Percentiles rank a stretch among this genome's conserved stretches.
These are phyloP conservation scores for Nemania bipapillata DNA, from an alignment of 2,329 filamentous ascomycete genomes.

Conservation along the genomic window DNA sequence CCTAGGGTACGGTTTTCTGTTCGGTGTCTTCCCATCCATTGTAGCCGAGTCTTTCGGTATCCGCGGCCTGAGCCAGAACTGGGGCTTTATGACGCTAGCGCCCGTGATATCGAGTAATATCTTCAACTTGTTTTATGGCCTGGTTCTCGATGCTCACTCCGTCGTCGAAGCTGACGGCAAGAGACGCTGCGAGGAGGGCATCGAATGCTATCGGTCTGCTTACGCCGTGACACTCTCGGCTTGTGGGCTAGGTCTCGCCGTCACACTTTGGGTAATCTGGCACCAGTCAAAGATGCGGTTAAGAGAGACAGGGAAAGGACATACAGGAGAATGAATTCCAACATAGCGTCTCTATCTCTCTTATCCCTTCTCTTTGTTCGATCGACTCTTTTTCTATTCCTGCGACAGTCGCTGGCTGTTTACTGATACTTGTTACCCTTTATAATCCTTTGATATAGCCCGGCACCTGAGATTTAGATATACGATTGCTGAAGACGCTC, in stretches of 20 bases:
- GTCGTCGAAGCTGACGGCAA: slow-evolving; percentile 74
- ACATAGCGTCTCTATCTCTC: not conserved
- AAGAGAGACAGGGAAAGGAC: slow-evolving; percentile 47
- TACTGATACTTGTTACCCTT: not conserved
- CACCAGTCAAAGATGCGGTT: slow-evolving; percentile 61
- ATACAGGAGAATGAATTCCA: slow-evolving; percentile 40
- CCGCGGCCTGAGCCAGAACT: slow-evolving; percentile 89
- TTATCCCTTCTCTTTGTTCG: not conserved
- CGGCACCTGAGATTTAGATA: not conserved
- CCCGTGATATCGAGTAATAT: slow-evolving; percentile 89
- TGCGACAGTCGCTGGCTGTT: too few relatives aligned
- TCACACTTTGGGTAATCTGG: slow-evolving; percentile 77
- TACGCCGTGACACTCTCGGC: slow-evolving; percentile 82
- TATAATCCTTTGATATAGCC: not conserved
- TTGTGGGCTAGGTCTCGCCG: slow-evolving; percentile 73
- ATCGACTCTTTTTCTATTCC: not conserved
- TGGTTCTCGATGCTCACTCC: slow-evolving; percentile 83
- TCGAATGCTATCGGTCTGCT: slow-evolving; percentile 81
- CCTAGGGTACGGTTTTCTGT: slow-evolving; percentile 90
- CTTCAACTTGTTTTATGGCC: slow-evolving; percentile 92
- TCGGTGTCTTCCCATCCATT: slow-evolving; percentile 91
- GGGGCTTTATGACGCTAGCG: slow-evolving; percentile 92
- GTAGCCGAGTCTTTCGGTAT: slow-evolving; percentile 92
- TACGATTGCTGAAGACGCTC: not conserved
- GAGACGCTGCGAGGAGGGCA: slow-evolving; percentile 78